Evolutionary conservation across 2,329 filamentous ascomycete species (phyloP), one percentile per base, ranked within the genome.

Genomic region (Cercospora canescens): DNA sequence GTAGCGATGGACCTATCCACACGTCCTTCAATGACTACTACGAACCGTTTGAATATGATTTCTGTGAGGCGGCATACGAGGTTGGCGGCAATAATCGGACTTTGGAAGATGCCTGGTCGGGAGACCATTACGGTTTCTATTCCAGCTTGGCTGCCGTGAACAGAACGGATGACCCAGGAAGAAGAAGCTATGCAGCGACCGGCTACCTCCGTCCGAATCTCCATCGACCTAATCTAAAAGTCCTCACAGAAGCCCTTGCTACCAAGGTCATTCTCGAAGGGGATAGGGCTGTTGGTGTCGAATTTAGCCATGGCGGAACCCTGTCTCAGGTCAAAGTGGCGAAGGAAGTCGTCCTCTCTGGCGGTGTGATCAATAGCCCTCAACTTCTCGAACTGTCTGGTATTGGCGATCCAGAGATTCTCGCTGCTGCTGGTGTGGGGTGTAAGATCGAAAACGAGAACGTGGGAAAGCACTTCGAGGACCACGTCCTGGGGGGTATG

Each of bases 371-470:
- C 60, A 80, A 82, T 65, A 84, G 82, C 9, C 85, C 86, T 1
- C 77, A 83, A 1, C 81, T 87, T 11, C 80, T 88, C 1, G 81
- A 87, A 66, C 77, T 79, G 7, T 87, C 85, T 0, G 86, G 85
- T 0, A 80, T 88, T 16, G 85, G 86, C 79, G 79, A 81, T 54
- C 76, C 78, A 1, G 71, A 78, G 1, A 71, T 87, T 4, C 80
- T 89, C 1, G 73, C 80, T 39, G 77, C 76, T 21, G 80, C 82
- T 0, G 82, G 80, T 0, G 81, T 88, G 2, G 78, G 82, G 1
- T 72, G 83, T 3, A 72, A 83, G 1, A 77, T 81, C 2, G 79
- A 85, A 55, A 73, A 87, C 1, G 81, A 83, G 0, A 84, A 84
- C 2, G 86, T 88, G 0, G 85, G 87, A 2, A 74, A 82, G 26